Conservation (phyloP, 2,329 filamentous ascomycete species). For the Arthrobotrys sinensis region DNA sequence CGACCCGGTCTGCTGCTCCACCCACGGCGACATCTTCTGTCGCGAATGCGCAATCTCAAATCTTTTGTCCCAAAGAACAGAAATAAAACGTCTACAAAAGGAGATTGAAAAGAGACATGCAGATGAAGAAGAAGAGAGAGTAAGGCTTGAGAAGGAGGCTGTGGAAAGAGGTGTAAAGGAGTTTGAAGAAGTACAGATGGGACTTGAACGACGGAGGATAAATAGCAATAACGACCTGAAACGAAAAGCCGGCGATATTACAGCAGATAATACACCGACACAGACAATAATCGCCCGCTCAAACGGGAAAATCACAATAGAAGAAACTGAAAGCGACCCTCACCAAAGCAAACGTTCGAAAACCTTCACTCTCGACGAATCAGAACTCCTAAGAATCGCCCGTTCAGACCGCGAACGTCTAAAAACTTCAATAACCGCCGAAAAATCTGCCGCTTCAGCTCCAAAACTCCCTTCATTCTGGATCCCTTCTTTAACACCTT, state of each 20-base stretch:
- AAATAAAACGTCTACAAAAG: conserved; percentile 85
- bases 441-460: conserved; percentile 72
- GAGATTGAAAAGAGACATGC: conserved; percentile 75
- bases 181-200: conserved; percentile 88
- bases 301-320: conserved; percentile 69
- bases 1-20: conserved; percentile 84
- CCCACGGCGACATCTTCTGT: conserved; percentile 90
- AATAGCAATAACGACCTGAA: conserved; percentile 3
- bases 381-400: conserved; percentile 80
- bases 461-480: conserved; percentile 84
- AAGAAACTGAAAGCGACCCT: conserved; percentile 66
- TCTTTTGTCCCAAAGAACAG: conserved; percentile 90
- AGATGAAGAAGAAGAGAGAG: conserved; percentile 75
- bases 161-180: conserved; percentile 78
- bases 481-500: conserved; percentile 87
- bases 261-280: conserved; percentile 63
- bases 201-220: conserved; percentile 69
- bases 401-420: conserved; percentile 79
- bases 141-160: conserved; percentile 78
- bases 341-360: conserved; percentile 71
- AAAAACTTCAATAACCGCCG: conserved; percentile 79
- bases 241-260: conserved; percentile 62
- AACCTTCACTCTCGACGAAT: conserved; percentile 84
- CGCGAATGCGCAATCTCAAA: conserved; percentile 93
- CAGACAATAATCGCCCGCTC: conserved; percentile 68